Conservation (phyloP, 2,329 filamentous ascomycete genomes). For the Venturiaceae sp. region DNA sequence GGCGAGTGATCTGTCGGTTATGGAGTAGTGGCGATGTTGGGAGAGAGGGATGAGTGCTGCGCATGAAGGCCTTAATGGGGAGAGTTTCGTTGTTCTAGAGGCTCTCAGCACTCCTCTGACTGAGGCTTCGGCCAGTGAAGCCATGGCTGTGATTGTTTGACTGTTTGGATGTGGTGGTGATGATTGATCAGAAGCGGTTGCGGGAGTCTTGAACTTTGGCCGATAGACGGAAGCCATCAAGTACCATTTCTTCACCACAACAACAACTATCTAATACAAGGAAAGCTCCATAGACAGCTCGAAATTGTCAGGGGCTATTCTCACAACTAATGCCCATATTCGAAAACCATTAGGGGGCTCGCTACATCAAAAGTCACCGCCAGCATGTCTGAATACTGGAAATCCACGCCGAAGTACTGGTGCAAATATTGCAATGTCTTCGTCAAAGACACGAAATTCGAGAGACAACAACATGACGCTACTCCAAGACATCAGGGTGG, state of each 20-base stretch:
- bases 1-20: background rate
- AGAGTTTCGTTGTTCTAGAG: background rate
- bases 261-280: background rate
- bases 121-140: background rate
- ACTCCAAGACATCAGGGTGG: constrained; percentile 76
- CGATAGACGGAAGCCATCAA: background rate
- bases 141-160: background rate
- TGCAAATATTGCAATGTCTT: constrained; percentile 93
- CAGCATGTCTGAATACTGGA: constrained; percentile 94
- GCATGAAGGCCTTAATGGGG: background rate
- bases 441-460: constrained; percentile 86
- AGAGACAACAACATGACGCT: constrained; percentile 80
- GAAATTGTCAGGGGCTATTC: background rate
- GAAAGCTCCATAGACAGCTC: background rate
- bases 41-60: background rate
- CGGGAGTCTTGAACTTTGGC: background rate
- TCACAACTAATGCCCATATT: background rate
- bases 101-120: background rate
- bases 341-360: background rate
- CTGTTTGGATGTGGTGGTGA: background rate
- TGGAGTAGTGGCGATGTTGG: background rate
- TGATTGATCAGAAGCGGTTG: background rate
- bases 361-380: background rate
- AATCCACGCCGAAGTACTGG: constrained; percentile 95
- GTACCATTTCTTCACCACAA: background rate